Evolutionary conservation across 257 asterid genomes (phyloP), one percentile per base, ranked within the genome.

Genomic region (Paulownia fortunei): DNA sequence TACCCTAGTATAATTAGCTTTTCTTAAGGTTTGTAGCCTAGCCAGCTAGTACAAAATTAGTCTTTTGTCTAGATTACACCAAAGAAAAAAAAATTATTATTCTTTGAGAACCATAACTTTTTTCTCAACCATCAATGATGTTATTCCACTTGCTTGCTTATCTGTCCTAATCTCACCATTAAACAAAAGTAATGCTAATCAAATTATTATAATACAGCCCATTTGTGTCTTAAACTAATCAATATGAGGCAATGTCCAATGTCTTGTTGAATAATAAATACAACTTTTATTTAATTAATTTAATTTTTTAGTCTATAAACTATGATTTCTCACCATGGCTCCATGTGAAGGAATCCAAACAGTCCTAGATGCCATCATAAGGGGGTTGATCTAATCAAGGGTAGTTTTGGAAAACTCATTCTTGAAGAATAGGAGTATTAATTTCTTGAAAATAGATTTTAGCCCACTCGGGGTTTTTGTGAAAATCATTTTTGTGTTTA

Each of bases 341-440:
- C 72, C 65, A 52, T 72, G 78, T 73, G 78, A 71, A 15, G 68
- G 78, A 70, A 70, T 78, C 82, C 67, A 4, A 58, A 61, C 18
- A 13, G 34, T 8, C 72, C 56, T 15, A 39, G 47, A 72, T 63
- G 52, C 79, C 68, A 1, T 37, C 49, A 3, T 21, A 9, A 27
- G 13, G 36, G 16, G 30, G 13, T 60, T 1, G 51, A 74, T 61
- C 79, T 61, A 41, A 74, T 46, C 13, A 44, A 30, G 79, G 61
- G 71, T 61, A 61, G 16, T 60, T 44, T 61, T 46, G 32, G 69
- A 26, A 32, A 27, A 7, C 15, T 2, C 51, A 42, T 42, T 5
- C 6, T 5, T 0, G 1, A 51, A 51, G 8, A 5, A 51, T 16
- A 15, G 6, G 58, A n/a, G 58, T 51, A 51, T 51, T 5, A 15